phyloP scores from a whole-genome alignment of 2,329 filamentous ascomycete genomes.

The Fusarium mangiferae region DNA sequence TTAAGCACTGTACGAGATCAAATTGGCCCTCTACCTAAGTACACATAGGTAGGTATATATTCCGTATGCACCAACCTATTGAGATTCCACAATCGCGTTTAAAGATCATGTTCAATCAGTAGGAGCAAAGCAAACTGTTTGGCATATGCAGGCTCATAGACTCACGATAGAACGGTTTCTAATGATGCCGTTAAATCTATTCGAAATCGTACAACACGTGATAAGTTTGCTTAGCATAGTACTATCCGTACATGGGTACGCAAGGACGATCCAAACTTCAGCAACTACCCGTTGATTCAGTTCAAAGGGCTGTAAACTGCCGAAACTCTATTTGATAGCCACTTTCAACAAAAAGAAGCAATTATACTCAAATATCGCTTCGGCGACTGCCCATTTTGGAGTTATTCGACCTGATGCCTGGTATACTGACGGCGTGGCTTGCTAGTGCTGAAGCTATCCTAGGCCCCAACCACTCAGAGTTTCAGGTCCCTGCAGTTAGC shows the following conservation, averaged over 20 bases:
- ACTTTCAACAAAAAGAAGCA: neutral
- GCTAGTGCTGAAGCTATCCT: slow-evolving; percentile 24
- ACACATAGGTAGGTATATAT: neutral
- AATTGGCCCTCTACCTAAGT: neutral
- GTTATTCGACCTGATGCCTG: neutral
- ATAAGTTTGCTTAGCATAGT: too few relatives aligned
- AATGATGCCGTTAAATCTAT: neutral
- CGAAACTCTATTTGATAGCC: neutral
- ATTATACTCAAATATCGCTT: neutral
- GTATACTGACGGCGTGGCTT: slow-evolving; percentile 22
- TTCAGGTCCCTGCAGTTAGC: slow-evolving; percentile 7
- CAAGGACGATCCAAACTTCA: neutral
- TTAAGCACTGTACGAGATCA: neutral
- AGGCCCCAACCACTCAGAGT: slow-evolving; percentile 32
- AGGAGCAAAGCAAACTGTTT: neutral
- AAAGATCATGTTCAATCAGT: neutral
- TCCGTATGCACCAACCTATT: neutral
- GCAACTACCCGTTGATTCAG: neutral
- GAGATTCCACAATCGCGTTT: neutral
- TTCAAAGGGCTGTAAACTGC: neutral
- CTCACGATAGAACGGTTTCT: neutral
- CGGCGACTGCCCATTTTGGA: slow-evolving; percentile 6
- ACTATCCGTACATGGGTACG: neutral
- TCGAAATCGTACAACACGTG: neutral
- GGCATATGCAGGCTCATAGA: neutral